Evolutionary conservation across 2,329 filamentous ascomycete genomes (phyloP).

Genomic region (Diaporthe capsici): DNA sequence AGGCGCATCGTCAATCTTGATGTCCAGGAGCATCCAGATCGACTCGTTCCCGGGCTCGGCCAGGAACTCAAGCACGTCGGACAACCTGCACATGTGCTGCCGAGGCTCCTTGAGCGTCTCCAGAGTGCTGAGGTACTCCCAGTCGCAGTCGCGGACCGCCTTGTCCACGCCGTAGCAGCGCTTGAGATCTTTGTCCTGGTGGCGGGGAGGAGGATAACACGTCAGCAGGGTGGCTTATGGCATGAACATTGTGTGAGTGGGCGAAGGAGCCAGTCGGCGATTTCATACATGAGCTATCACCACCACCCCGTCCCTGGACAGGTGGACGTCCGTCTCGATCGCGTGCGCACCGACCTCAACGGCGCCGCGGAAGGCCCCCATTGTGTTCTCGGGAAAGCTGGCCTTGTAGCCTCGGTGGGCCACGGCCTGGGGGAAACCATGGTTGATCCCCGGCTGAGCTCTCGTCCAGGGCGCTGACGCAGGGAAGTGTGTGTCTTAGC

Average conservation of each 20-base stretch:
- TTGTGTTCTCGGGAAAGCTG: constrained; percentile 86
- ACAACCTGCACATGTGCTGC: constrained; percentile 79
- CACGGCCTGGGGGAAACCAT: constrained; percentile 76
- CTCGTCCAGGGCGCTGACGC: constrained; percentile 22
- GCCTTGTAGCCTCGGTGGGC: constrained; percentile 86
- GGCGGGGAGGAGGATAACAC: not conserved
- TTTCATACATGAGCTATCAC: constrained; percentile 82
- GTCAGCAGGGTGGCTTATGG: not conserved
- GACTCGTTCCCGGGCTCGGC: constrained; percentile 73
- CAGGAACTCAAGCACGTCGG: constrained; percentile 82
- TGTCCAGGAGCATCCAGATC: constrained; percentile 88
- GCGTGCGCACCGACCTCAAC: constrained; percentile 82
- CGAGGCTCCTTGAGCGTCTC: constrained; percentile 77
- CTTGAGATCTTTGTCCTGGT: constrained; percentile 76
- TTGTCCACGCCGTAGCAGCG: constrained; percentile 85
- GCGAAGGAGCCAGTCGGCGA: not conserved
- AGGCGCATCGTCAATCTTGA: constrained; percentile 86
- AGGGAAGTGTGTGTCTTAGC: not conserved
- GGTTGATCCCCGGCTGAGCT: constrained; percentile 34
- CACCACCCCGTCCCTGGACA: constrained; percentile 85
- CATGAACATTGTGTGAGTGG: not conserved
- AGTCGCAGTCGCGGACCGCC: constrained; percentile 82
- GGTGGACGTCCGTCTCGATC: constrained; percentile 89
- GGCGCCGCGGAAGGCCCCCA: constrained; percentile 82
- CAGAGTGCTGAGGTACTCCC: constrained; percentile 78